Evolutionary conservation across 1,284 basidiomycete genomes (phyloP), one percentile per base, ranked within the genome.

Genomic region (Xerocomus minutiporus): DNA sequence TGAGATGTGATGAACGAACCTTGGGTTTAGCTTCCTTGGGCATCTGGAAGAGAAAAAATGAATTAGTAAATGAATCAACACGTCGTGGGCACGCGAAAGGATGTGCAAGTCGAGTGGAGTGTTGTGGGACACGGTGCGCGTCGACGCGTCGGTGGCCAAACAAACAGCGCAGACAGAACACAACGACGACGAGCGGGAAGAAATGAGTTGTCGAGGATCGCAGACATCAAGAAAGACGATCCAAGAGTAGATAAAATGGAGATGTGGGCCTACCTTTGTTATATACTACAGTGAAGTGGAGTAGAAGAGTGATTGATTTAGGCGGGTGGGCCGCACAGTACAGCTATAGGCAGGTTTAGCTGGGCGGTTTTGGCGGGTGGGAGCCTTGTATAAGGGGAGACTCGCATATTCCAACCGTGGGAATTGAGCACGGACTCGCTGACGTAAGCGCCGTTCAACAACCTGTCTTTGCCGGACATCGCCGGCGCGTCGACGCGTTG

Each of bases 1-100:
- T 35, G 36, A 51, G 28, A 35, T 50, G 26, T 17, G 58, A 51
- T 41, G 53, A 49, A 62, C 61, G 39, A 51, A 88, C 88, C 78
- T 86, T 91, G 61, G 84, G 70, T 74, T 88, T 89, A 55, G 83
- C 73, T 73, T 87, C 88, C 70, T 91, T 92, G 64, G 88, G 90
- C 89, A 93, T 93, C 83, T 86, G 71, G 61, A 69, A 57, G 64
- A 52, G 53, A 60, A 61, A 64, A 65, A 58, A 59, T 42, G 61
- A 26, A 61, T 77, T 55, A 77, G 69, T 44, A 55, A 45, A 56
- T 56, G 52, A 60, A 69, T 68, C 61, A 54, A 68, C 66, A 68
- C 69, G 66, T 61, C 57, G 55, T 61, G 58, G 48, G 29, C 59
- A 61, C 52, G 66, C 55, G 58, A 68, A 58, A 55, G 8, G 43